Evolutionary conservation across 345 rosid genomes (phyloP).

Genomic region (Euclidium syriacum): DNA sequence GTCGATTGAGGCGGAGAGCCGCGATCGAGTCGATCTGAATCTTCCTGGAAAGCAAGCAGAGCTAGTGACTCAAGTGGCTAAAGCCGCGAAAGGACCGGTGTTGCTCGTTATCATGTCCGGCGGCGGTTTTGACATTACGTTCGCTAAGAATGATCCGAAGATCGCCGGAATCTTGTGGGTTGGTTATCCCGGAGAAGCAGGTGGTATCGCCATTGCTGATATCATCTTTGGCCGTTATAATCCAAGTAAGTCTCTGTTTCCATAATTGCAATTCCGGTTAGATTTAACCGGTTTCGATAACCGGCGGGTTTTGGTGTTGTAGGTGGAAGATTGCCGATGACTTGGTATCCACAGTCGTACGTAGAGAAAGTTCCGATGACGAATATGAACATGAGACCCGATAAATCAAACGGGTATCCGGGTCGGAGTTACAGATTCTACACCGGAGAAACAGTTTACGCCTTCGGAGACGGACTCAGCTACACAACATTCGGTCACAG

Average conservation of each 20-base stretch:
- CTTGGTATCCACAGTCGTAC: constrained; percentile 90
- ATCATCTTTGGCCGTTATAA: constrained; percentile 65
- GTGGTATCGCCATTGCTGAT: constrained; percentile 92
- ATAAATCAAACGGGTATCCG: constrained; percentile 67
- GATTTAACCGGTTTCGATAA: neutral
- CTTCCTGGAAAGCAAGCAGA: constrained; percentile 79
- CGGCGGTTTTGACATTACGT: constrained; percentile 77
- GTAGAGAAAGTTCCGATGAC: constrained; percentile 80
- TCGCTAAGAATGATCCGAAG: constrained; percentile 56
- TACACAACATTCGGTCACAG: constrained; percentile 44
- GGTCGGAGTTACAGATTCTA: constrained; percentile 88
- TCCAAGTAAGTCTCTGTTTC: constrained; percentile 53
- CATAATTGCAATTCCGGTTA: neutral
- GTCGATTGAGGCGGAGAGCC: constrained; percentile 64
- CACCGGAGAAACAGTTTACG: constrained; percentile 74
- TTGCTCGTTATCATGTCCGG: constrained; percentile 94
- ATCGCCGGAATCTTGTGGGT: constrained; percentile 82
- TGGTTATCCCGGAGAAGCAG: constrained; percentile 93
- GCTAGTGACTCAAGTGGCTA: constrained; percentile 59
- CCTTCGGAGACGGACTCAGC: constrained; percentile 89
- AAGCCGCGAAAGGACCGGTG: constrained; percentile 73
- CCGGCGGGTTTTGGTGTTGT: constrained; percentile 10
- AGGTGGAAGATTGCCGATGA: constrained; percentile 94
- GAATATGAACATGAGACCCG: constrained; percentile 92
- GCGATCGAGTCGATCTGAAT: constrained; percentile 53